Evolutionary conservation across 768 basidiomycete genomes (phyloP), one percentile per base, ranked within the genome.

Genomic region (Podaxis pistillaris): DNA sequence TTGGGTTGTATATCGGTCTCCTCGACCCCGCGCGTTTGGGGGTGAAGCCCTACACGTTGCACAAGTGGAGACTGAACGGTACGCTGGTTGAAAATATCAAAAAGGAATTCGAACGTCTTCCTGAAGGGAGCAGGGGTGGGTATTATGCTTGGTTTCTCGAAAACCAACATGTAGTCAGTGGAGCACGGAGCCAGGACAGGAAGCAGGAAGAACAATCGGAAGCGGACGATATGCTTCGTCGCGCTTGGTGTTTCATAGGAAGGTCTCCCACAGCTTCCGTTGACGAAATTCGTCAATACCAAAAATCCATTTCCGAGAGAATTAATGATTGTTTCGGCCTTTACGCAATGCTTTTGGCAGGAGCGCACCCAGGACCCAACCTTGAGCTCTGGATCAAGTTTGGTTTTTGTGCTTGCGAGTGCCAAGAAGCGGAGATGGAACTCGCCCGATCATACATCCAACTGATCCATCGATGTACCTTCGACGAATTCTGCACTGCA

Each of bases 111-210:
- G 67, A 72, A 44, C 51, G 56, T 8, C 13, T 74, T 9, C 75
- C 76, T 2, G 41, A 55, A 11, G 1, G 26, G 17, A n/a, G 11
- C 11, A 67, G 72, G 56, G 76, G 73, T 8, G 56, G n/a, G 11
- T 74, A 73, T 64, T 78, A 74, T 56, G 52, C 72, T 1, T 77
- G 78, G 78, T 76, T 79, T 58, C 64, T 76, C 41, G 26, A 73
- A 38, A 74, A 79, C 59, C 69, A 74, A 47, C 63, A 71, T 51
- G 59, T 78, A 9, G 44, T 78, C 37, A 68, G 74, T 28, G 30
- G 50, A 1, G 6, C 19, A 46, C 3, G 44, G 44, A 19, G 17
- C 7, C 17, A 7, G n/a, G 44, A 17, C 7, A 46, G 12, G 12
- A 40, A 46, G 7, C 22, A 17, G 13, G 19, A 28, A 19, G 12